Conservation (phyloP, 2,329 filamentous ascomycete species). For the Colletotrichum lindemuthianum region DNA sequence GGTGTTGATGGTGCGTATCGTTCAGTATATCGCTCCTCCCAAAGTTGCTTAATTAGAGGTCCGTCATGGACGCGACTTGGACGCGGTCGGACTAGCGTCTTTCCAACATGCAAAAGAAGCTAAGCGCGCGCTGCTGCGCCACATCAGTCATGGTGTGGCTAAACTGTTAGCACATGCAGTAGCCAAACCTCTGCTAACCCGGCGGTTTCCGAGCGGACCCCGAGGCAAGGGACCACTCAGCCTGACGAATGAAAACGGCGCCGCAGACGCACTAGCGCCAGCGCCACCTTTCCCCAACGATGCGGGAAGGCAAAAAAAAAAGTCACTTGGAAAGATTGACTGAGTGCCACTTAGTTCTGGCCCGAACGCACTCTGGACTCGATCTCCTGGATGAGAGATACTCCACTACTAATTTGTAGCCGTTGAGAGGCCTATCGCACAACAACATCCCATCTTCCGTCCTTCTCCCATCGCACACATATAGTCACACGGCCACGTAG, state of each 20-base stretch:
- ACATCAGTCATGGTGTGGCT: slow-evolving; percentile 21
- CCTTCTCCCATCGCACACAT: not conserved
- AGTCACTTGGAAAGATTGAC: slow-evolving; percentile 24
- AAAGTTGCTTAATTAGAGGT: slow-evolving; percentile 17
- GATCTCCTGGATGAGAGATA: slow-evolving; percentile 12
- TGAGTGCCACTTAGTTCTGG: slow-evolving; percentile 18
- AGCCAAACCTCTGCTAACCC: slow-evolving; percentile 9
- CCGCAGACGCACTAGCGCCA: slow-evolving; percentile 5
- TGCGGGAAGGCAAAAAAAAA: slow-evolving; percentile 29
- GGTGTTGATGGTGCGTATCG: not conserved
- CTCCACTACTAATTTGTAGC: slow-evolving; percentile 28
- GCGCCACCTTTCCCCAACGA: slow-evolving; percentile 21
- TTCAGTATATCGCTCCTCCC: not conserved
- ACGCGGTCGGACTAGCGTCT: slow-evolving; percentile 15
- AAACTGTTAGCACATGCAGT: slow-evolving; percentile 11
- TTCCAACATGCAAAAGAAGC: too few relatives aligned
- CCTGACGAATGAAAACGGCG: slow-evolving; percentile 20
- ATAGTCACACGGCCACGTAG: slow-evolving; percentile 12
- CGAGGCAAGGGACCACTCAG: slow-evolving; percentile 22
- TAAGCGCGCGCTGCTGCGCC: too few relatives aligned
- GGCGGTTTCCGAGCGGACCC: slow-evolving; percentile 33
- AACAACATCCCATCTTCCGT: not conserved
- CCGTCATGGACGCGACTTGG: slow-evolving; percentile 20
- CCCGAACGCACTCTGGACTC: slow-evolving; percentile 26
- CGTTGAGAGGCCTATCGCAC: slow-evolving; percentile 22